Conservation (phyloP, 2,329 filamentous ascomycete species). For the Neospermospora avenae region DNA sequence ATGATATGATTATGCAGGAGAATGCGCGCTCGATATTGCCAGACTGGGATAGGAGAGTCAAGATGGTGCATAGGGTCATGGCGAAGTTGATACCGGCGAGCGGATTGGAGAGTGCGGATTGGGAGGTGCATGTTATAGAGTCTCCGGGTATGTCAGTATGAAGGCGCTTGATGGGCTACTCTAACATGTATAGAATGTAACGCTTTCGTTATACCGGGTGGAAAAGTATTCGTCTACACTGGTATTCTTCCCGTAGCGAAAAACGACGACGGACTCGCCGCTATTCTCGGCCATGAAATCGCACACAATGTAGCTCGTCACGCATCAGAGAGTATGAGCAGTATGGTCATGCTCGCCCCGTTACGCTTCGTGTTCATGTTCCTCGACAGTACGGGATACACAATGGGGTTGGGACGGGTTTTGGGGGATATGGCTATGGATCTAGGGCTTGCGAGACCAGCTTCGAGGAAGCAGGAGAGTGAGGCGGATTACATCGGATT, state of each 20-base stretch:
- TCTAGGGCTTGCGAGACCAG: conserved; percentile 63
- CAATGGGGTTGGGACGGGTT: conserved; percentile 24
- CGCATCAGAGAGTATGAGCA: conserved; percentile 57
- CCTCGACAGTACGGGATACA: conserved; percentile 31
- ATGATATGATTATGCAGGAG: conserved; percentile 54
- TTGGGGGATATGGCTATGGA: conserved; percentile 42
- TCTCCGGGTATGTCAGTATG: conserved; percentile 44
- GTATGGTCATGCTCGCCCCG: conserved; percentile 37
- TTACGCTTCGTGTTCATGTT: conserved; percentile 37
- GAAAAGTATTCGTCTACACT: conserved; percentile 76
- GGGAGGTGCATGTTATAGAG: conserved; percentile 76
- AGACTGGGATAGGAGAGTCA: conserved; percentile 53
- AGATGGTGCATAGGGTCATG: conserved; percentile 62
- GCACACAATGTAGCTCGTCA: conserved; percentile 72
- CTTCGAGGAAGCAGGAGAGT: conserved; percentile 67
- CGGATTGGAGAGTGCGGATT: conserved; percentile 54
- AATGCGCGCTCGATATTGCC: conserved; percentile 52
- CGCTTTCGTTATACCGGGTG: conserved; percentile 74
- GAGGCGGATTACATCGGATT: conserved; percentile 80
- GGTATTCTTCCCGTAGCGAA: conserved; percentile 67
- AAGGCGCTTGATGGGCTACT: not conserved
- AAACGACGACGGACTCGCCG: conserved; percentile 67
- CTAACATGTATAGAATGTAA: conserved; percentile 46
- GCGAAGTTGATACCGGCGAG: conserved; percentile 63
- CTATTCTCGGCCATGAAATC: conserved; percentile 77